These are phyloP conservation scores for Fraxinus sp. DNA, from an alignment of 305 asterid genomes.

Conservation along the genomic window DNA sequence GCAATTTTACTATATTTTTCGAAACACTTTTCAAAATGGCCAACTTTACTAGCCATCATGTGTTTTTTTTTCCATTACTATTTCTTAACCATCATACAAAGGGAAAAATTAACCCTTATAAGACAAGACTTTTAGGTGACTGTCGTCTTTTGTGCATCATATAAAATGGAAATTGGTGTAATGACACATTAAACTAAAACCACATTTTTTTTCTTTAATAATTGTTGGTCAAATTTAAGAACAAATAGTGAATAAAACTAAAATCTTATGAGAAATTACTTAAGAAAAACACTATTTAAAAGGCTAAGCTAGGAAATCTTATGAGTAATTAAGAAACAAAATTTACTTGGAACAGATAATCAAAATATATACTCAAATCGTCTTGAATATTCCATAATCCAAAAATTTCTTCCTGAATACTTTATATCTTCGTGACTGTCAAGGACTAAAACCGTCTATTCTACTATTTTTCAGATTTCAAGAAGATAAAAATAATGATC, in stretches of 20 bases:
- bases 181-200: not conserved
- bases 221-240: not conserved
- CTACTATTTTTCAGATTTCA: not conserved
- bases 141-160: not conserved
- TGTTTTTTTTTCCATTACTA: too few relatives aligned
- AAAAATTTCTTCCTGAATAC: not conserved
- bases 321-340: not conserved
- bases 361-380: not conserved
- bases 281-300: too few relatives aligned
- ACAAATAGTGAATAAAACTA: not conserved
- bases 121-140: not conserved
- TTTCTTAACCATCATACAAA: too few relatives aligned
- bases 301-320: not conserved
- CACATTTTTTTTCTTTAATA: not conserved
- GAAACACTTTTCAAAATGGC: too few relatives aligned
- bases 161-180: not conserved
- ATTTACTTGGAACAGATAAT: not conserved
- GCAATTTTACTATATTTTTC: too few relatives aligned
- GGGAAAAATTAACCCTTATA: too few relatives aligned
- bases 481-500: not conserved
- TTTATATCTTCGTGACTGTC: not conserved
- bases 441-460: not conserved
- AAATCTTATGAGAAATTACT: too few relatives aligned
- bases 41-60: too few relatives aligned
- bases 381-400: not conserved